These are phyloP conservation scores for Strigomonas culicis DNA, from an alignment of 208 protist species.

Conservation along the genomic window DNA sequence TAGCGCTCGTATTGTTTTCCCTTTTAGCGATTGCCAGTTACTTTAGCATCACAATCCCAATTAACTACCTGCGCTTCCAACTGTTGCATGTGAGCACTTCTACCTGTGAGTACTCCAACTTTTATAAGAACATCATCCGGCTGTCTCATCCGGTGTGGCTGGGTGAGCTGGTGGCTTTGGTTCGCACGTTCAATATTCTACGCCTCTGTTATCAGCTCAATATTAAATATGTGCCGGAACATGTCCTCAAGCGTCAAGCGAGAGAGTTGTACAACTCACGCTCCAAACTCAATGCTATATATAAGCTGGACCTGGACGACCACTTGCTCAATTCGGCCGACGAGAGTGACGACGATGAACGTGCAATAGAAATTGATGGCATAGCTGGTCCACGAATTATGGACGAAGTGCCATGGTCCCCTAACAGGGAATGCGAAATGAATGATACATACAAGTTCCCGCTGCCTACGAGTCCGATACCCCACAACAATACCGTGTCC, in stretches of 20 bases:
- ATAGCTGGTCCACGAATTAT: too few relatives aligned
- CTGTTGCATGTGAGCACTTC: conserved; percentile 47
- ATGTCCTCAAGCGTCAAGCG: conserved; percentile 65
- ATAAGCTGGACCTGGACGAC: conserved; percentile 22
- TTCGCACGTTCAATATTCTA: conserved; percentile 61
- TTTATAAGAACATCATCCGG: conserved; percentile 26
- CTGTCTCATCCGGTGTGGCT: conserved; percentile 57
- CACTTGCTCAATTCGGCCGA: conserved; percentile 16
- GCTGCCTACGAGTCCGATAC: too few relatives aligned
- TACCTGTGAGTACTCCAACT: conserved; percentile 18
- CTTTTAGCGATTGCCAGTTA: conserved; percentile 52
- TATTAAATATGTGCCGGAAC: conserved; percentile 85
- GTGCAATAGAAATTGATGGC: neutral
- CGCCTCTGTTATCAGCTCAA: conserved; percentile 68
- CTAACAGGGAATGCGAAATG: neutral
- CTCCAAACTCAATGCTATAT: conserved; percentile 10
- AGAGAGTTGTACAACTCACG: conserved; percentile 28
- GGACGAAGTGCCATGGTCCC: neutral
- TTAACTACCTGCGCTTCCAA: conserved; percentile 58
- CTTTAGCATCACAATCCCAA: conserved; percentile 68
- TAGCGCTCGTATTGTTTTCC: conserved; percentile 50
- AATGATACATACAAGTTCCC: neutral
- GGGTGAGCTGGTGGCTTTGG: conserved; percentile 60
- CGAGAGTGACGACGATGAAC: neutral
- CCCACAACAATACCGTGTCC: neutral